phyloP scores from a whole-genome alignment of 352 stramenopile species.

The Phytophthora hibernalis region DNA sequence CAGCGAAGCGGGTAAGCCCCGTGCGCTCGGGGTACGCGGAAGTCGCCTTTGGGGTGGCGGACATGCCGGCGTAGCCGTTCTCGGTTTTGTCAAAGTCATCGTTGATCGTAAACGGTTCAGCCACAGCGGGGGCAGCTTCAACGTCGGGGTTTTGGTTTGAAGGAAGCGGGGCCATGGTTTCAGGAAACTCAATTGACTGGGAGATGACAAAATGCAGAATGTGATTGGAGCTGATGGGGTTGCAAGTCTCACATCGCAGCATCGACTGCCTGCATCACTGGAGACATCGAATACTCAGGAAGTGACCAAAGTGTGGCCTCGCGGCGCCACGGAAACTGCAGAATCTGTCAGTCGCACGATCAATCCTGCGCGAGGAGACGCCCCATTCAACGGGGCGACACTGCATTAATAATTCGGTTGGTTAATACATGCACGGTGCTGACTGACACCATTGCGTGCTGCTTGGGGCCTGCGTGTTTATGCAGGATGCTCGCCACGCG shows the following conservation, averaged over 20 bases:
- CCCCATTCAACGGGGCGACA: slow-evolving; percentile 9
- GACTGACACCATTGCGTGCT: background rate
- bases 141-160: slow-evolving; percentile 22
- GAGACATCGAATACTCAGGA: slow-evolving; percentile 23
- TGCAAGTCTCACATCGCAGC: background rate
- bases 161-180: slow-evolving; percentile 18
- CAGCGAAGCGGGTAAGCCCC: slow-evolving; percentile 40
- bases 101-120: slow-evolving; percentile 18
- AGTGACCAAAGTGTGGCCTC: slow-evolving; percentile 10
- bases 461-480: slow-evolving; percentile 22
- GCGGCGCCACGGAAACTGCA: slow-evolving; percentile 17
- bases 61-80: slow-evolving; percentile 14
- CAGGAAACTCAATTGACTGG: slow-evolving; percentile 5
- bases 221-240: slow-evolving; percentile 2
- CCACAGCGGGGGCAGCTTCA: slow-evolving; percentile 6
- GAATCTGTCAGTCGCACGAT: slow-evolving; percentile 15
- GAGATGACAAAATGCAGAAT: slow-evolving; percentile 22
- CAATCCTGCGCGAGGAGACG: too few relatives aligned
- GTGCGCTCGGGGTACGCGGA: slow-evolving; percentile 34
- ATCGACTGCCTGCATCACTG: slow-evolving; percentile 8
- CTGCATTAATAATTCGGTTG: slow-evolving; percentile 13
- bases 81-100: slow-evolving; percentile 20
- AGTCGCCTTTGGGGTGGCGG: slow-evolving; percentile 5
- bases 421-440: slow-evolving; percentile 16
- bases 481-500: background rate